Conservation (phyloP, 108 stramenopile genomes). For the Nannochloropsis gaditana region DNA sequence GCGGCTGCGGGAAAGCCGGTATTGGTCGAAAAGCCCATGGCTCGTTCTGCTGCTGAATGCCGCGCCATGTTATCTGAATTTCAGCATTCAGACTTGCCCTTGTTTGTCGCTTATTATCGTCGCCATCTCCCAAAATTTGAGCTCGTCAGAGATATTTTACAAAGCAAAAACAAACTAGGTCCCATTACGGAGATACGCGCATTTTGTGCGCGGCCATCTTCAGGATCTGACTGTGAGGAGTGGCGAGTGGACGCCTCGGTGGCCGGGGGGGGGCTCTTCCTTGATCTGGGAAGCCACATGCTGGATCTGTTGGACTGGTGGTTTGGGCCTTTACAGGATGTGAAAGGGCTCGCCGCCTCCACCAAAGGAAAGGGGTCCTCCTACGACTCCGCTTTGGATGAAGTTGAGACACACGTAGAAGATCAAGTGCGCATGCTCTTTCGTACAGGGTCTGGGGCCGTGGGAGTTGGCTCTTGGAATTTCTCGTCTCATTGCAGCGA, state of each 20-base stretch:
- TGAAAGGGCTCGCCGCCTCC: not conserved
- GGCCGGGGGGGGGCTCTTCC: not conserved
- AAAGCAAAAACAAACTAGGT: not conserved
- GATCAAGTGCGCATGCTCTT: not conserved
- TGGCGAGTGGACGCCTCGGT: not conserved
- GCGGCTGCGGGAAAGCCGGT: not conserved
- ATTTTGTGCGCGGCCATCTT: not conserved
- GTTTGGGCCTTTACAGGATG: slow-evolving; percentile 11
- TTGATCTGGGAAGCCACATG: slow-evolving; percentile 9
- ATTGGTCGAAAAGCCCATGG: not conserved
- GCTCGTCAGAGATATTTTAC: not conserved
- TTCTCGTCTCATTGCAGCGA: not conserved
- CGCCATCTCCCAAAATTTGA: slow-evolving; percentile 12
- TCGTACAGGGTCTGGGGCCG: not conserved
- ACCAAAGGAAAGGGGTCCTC: not conserved
- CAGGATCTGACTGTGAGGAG: not conserved
- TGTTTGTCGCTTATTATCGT: slow-evolving; percentile 7
- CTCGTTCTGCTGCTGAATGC: not conserved
- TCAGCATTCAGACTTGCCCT: not conserved
- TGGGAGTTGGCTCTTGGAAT: not conserved
- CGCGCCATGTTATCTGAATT: not conserved
- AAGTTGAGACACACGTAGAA: not conserved
- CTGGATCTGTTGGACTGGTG: not conserved
- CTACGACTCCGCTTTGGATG: not conserved
- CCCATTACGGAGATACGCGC: not conserved